Conservation (phyloP, 2,329 filamentous ascomycete species). For the Penicillium sp. region DNA sequence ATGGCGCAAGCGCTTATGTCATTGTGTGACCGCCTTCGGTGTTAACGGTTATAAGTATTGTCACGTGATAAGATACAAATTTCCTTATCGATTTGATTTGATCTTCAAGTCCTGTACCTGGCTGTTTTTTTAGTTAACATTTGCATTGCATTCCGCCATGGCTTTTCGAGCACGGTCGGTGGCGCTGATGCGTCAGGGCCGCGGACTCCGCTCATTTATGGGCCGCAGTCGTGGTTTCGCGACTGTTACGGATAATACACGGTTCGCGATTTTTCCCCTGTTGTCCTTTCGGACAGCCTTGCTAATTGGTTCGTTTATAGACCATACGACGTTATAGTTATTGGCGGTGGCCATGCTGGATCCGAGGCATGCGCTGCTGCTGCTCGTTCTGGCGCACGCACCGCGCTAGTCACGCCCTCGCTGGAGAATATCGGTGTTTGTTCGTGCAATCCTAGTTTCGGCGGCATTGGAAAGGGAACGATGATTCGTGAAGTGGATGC, state of each 20-base stretch:
- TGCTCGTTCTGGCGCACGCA: conserved; percentile 82
- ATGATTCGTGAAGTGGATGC: conserved; percentile 96
- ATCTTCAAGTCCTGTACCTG: not conserved
- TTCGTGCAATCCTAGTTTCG: conserved; percentile 95
- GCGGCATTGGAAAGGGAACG: conserved; percentile 97
- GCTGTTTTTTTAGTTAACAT: not conserved
- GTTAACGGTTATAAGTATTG: conserved; percentile 13
- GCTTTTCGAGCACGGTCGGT: conserved; percentile 37
- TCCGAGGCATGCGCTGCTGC: conserved; percentile 91
- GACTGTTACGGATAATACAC: conserved; percentile 39
- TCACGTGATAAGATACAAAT: conserved; percentile 17
- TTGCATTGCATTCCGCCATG: conserved; percentile 27
- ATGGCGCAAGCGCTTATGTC: conserved; percentile 28
- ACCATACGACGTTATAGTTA: conserved; percentile 87
- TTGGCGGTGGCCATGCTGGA: conserved; percentile 93
- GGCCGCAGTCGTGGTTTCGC: conserved; percentile 36
- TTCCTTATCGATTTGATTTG: conserved; percentile 21
- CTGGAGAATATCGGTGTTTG: conserved; percentile 88
- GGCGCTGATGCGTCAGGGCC: conserved; percentile 30
- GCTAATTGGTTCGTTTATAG: conserved; percentile 41
- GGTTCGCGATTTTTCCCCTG: conserved; percentile 29
- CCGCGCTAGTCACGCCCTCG: conserved; percentile 85
- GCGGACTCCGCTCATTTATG: conserved; percentile 23
- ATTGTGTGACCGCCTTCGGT: conserved; percentile 23
- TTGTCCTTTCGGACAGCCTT: not conserved